Base-by-base conservation (phyloP, 805 yeast species). In the Torulaspora gathmanii region DNA sequence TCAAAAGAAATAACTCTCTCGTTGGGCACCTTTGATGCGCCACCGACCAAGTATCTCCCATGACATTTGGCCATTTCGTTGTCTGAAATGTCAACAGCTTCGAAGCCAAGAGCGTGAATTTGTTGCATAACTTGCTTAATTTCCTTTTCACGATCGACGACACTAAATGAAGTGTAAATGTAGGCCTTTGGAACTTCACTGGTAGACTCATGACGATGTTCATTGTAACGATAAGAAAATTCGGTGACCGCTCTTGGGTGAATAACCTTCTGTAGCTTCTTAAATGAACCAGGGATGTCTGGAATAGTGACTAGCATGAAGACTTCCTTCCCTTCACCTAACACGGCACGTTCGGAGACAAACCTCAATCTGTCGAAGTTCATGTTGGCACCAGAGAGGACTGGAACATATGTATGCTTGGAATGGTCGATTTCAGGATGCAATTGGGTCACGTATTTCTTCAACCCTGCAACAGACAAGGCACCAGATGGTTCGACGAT, bases 401-500 rank as follows among this genome's bases (percentile, higher is more conserved):
- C 75, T 5, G 97, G 91, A 31, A 86, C 83, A 58, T 87, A 89
- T 1, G 87, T 80, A 51, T 81, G 77, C 39, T 72, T 68, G 3
- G 80, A 69, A 58, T 86, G 95, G 56, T 84, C 86, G 31, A 80
- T 72, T 44, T 84, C 86, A 7, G 86, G 84, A 56, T 83, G 80
- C 38, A 59, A 42, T 20, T 68, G 63, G 19, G 77, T 73, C 30
- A 91, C 75, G 63, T 89, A 93, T 57, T 82, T 83, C 61, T 87
- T 88, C 73, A 90, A 67, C 44, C 98, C 99, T 2, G 99, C 99
- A 37, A 91, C 96, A 3, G 95, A 74, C 66, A 95, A 75, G 0
- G 99, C 99, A 53, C 99, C 99, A 4, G 97, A 83, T 7, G 99
- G 99, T 69, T 93, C 99, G 28, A 88, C 86, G 45, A 93, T 79